Conservation (phyloP, 2,329 filamentous ascomycete species). For the Fusarium sp. region DNA sequence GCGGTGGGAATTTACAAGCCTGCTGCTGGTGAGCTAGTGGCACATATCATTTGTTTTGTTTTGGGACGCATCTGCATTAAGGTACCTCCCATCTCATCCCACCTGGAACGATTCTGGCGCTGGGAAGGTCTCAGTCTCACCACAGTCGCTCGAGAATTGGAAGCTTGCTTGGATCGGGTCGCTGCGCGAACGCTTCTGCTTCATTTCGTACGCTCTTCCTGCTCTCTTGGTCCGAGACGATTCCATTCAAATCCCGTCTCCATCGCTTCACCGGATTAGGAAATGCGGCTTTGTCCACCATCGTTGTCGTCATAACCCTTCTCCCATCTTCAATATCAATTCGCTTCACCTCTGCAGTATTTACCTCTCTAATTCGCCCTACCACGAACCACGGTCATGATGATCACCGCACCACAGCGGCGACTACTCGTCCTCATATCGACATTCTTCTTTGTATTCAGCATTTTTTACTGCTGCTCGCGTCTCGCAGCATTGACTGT, state of each 20-base stretch:
- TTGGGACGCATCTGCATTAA: neutral
- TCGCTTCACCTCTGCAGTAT: conserved; percentile 5
- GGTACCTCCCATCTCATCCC: neutral
- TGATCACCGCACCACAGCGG: conserved; percentile 46
- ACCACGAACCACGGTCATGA: conserved; percentile 33
- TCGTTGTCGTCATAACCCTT: conserved; percentile 31
- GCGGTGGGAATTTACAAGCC: neutral
- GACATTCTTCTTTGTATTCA: conserved; percentile 51
- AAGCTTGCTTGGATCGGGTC: conserved; percentile 1
- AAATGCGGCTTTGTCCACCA: conserved; percentile 14
- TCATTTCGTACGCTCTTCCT: neutral
- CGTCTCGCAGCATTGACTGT: conserved; percentile 48
- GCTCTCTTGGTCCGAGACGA: neutral
- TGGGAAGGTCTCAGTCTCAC: conserved; percentile 19
- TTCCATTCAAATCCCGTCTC: neutral
- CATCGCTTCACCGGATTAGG: conserved; percentile 10
- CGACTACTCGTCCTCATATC: conserved; percentile 49
- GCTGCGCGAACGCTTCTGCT: conserved; percentile 3
- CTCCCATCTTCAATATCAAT: neutral
- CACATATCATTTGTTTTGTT: neutral
- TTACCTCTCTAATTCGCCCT: conserved; percentile 13
- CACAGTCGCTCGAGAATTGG: conserved; percentile 1
- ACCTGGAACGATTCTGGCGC: neutral
- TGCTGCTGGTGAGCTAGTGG: neutral
- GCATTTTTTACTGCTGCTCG: conserved; percentile 51